phyloP scores from a whole-genome alignment of 176 grass and related monocot genomes.

The Rhipidocladum racemiflorum region DNA sequence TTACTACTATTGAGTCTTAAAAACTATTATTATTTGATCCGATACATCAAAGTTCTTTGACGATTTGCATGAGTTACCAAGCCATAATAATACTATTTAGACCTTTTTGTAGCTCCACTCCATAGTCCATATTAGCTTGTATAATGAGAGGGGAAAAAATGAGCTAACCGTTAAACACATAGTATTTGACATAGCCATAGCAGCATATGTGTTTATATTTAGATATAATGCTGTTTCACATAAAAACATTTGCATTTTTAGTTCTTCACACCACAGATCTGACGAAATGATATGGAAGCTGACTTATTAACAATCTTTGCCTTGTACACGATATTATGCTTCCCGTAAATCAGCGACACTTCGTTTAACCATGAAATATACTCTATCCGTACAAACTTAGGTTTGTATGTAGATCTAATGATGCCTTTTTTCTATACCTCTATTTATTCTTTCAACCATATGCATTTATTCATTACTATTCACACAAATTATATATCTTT shows the following conservation, averaged over 20 bases:
- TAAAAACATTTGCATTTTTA: constrained; percentile 3
- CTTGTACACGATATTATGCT: constrained; percentile 62
- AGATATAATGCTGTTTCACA: not conserved
- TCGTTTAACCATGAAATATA: no score
- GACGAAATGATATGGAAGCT: constrained; percentile 26
- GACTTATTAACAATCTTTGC: constrained; percentile 99
- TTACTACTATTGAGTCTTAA: not conserved
- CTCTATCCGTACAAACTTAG: no score
- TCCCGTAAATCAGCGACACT: constrained; percentile 92
- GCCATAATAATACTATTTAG: not conserved
- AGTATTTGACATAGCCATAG: constrained; percentile 10
- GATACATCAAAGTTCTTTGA: not conserved
- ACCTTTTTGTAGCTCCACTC: not conserved
- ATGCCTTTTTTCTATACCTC: no score
- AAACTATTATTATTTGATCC: not conserved
- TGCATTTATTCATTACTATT: no score
- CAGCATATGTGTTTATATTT: not conserved
- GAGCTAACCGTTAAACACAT: not conserved
- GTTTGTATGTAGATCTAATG: no score
- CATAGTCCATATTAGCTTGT: not conserved
- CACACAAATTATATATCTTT: no score
- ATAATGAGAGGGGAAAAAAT: not conserved
- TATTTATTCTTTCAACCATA: no score
- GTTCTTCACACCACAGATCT: not conserved
- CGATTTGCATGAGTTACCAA: not conserved